Percentiles rank a stretch among this genome's conserved stretches.
phyloP scores from a whole-genome alignment of 176 grass and related monocot genomes.

The Oryza coarctata region DNA sequence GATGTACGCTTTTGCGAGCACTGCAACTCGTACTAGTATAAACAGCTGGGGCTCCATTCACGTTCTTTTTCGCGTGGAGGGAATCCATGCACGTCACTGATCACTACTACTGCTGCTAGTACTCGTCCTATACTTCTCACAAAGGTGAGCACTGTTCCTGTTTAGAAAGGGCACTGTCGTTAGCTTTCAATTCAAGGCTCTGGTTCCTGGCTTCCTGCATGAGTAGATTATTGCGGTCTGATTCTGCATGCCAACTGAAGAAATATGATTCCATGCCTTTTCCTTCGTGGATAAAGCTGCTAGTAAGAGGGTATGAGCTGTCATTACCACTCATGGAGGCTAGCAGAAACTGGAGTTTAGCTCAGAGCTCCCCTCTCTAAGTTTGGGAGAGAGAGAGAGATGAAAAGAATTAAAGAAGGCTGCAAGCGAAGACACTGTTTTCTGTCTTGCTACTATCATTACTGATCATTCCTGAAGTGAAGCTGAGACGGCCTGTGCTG shows the following conservation, averaged over 20 bases:
- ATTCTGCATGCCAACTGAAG: constrained; percentile 27
- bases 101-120: constrained; percentile 4
- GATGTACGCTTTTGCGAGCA: constrained; percentile 38
- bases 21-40: not conserved
- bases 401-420: constrained; percentile 14
- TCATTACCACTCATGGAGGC: constrained; percentile 48
- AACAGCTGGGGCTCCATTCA: constrained; percentile 48
- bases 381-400: not conserved
- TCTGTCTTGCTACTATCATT: not conserved
- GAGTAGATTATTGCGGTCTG: constrained; percentile 27
- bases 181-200: constrained; percentile 15
- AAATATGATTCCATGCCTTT: constrained; percentile 37
- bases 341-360: constrained; percentile 20
- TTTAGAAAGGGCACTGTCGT: constrained; percentile 36
- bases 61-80: constrained; percentile 43
- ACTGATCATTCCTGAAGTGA: not conserved
- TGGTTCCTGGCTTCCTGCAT: constrained; percentile 30
- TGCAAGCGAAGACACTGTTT: constrained; percentile 24
- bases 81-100: constrained; percentile 54
- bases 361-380: not conserved
- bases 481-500: not conserved
- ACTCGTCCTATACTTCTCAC: not conserved
- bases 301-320: not conserved
- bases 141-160: constrained; percentile 6
- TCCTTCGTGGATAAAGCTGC: constrained; percentile 34